Conservation (phyloP, 106 monocot species). For the Chionographis japonica region DNA sequence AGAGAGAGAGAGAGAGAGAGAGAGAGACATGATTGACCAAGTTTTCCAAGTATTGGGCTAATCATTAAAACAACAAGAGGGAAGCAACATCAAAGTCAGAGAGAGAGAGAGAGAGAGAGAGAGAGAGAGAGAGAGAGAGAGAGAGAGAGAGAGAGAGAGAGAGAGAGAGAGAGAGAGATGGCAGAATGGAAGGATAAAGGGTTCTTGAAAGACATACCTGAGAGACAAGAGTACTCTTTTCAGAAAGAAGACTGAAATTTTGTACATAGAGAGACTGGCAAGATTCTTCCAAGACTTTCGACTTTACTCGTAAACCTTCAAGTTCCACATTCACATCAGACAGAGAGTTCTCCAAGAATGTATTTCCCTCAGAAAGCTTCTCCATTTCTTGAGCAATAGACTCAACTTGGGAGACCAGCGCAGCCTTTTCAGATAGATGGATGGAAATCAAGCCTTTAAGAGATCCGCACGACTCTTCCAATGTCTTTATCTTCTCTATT, state of each 20-base stretch:
- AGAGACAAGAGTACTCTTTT: constrained; percentile 51
- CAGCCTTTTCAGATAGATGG: constrained; percentile 35
- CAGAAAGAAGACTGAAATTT: constrained; percentile 51
- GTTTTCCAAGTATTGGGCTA: neutral
- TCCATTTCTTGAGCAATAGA: constrained; percentile 37
- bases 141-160: neutral
- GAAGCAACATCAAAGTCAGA: no score
- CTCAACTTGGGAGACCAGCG: constrained; percentile 36
- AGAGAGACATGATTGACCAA: neutral
- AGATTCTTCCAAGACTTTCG: constrained; percentile 57
- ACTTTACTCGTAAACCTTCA: constrained; percentile 45
- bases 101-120: neutral
- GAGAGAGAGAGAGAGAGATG: no score
- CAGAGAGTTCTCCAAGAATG: constrained; percentile 56
- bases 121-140: no score
- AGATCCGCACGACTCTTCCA: constrained; percentile 55
- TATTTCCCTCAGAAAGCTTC: constrained; percentile 49
- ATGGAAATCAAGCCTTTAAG: constrained; percentile 21
- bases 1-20: no score
- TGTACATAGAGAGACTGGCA: constrained; percentile 44
- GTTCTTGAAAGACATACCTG: constrained; percentile 38
- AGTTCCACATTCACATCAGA: constrained; percentile 61
- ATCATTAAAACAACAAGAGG: no score
- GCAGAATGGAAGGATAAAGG: neutral
- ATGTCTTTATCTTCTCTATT: constrained; percentile 42